A percentile compares a stretch with the other conserved stretches of the same genome.
phyloP scores from a whole-genome alignment of 1,284 basidiomycete genomes.

The Trichosporon faecale region DNA sequence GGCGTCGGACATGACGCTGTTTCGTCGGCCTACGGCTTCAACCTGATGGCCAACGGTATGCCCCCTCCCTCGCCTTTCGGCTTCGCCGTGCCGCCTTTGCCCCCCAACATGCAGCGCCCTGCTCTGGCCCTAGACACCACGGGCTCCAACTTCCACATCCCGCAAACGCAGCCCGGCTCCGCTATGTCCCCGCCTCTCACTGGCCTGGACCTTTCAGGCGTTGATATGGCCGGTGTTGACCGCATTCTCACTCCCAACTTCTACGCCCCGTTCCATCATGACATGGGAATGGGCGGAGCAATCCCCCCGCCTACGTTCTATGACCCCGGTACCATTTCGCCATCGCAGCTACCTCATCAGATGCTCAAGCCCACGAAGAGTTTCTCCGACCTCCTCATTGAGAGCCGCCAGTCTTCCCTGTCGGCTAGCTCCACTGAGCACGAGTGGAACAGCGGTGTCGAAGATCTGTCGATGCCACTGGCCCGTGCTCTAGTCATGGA shows the following conservation, averaged over 20 bases:
- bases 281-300: slow-evolving; percentile 9
- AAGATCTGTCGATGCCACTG: slow-evolving; percentile 32
- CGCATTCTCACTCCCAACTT: slow-evolving; percentile 26
- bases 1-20: not conserved
- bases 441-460: slow-evolving; percentile 32
- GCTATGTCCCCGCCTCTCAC: slow-evolving; percentile 6
- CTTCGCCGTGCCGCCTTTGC: slow-evolving; percentile 1
- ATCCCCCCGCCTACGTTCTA: slow-evolving; percentile 10
- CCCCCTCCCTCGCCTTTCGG: slow-evolving; percentile 1
- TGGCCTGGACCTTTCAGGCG: slow-evolving; percentile 10
- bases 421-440: slow-evolving; percentile 42
- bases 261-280: slow-evolving; percentile 11
- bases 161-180: not conserved
- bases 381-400: slow-evolving; percentile 40
- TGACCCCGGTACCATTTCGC: slow-evolving; percentile 40
- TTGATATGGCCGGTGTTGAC: slow-evolving; percentile 16
- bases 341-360: slow-evolving; percentile 35
- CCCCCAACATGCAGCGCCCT: slow-evolving; percentile 5
- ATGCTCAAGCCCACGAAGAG: slow-evolving; percentile 37
- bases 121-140: slow-evolving; percentile 4
- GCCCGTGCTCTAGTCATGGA: slow-evolving; percentile 26
- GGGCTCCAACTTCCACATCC: not conserved
- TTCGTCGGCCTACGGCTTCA: slow-evolving; percentile 2
- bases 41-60: slow-evolving; percentile 7
- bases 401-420: slow-evolving; percentile 37